These are phyloP conservation scores for Phytopythium sindhum DNA, from an alignment of 352 stramenopile genomes.

Conservation along the genomic window DNA sequence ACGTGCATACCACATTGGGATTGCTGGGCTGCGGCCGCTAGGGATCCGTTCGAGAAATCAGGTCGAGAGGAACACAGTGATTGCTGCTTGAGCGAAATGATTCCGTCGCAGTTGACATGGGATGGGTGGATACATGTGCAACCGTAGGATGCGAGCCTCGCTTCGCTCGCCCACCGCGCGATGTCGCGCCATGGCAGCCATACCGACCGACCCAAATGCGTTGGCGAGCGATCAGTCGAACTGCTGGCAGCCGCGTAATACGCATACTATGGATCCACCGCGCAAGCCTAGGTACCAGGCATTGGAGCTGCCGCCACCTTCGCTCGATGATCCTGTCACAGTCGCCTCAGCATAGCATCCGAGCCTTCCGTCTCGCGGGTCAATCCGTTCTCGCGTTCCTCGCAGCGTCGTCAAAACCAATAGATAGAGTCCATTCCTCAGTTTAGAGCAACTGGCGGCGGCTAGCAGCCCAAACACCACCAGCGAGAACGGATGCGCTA, in stretches of 20 bases:
- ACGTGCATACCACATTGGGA: background rate
- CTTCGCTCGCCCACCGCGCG: no score
- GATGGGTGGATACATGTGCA: background rate
- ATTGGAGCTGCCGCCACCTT: no score
- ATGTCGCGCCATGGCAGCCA: no score
- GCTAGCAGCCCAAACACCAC: background rate
- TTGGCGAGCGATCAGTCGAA: no score
- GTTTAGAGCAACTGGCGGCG: background rate
- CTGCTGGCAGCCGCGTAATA: no score
- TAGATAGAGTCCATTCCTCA: conserved; percentile 3
- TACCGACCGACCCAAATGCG: no score
- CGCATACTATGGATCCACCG: no score
- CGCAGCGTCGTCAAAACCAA: background rate
- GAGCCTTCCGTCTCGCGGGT: background rate
- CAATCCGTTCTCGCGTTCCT: background rate
- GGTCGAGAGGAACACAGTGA: background rate
- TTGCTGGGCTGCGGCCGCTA: background rate
- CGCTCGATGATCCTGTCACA: no score
- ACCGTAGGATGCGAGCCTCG: background rate
- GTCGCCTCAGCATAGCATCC: no score
- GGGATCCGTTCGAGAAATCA: background rate
- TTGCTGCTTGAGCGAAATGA: background rate
- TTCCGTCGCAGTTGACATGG: background rate
- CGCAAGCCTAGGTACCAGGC: no score
- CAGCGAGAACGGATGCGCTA: background rate